phyloP scores from a whole-genome alignment of 2,329 filamentous ascomycete species.

The Scytalidium lignicola region DNA sequence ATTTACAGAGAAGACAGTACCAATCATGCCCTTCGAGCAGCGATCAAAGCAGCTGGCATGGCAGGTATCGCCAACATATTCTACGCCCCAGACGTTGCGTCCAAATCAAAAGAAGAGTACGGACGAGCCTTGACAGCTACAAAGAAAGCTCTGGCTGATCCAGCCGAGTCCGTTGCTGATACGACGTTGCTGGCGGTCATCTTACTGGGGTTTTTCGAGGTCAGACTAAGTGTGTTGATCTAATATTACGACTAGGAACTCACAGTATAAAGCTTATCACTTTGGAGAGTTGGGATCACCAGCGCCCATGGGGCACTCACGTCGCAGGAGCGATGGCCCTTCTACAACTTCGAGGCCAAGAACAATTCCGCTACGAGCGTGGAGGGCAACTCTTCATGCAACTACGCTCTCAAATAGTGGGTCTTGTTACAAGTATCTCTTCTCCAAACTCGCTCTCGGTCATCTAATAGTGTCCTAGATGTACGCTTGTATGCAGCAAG shows the following conservation, averaged over 20 bases:
- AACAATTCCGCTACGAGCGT: slow-evolving; percentile 17
- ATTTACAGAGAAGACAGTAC: slow-evolving; percentile 6
- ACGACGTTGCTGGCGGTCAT: slow-evolving; percentile 21
- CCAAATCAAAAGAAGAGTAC: slow-evolving; percentile 16
- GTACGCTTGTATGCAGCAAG: slow-evolving; percentile 16
- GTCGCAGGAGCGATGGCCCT: slow-evolving; percentile 20
- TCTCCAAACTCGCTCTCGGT: no score
- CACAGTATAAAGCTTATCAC: slow-evolving; percentile 11
- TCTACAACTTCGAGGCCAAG: slow-evolving; percentile 18
- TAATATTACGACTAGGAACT: background rate
- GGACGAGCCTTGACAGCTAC: slow-evolving; percentile 11
- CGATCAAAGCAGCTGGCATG: slow-evolving; percentile 24
- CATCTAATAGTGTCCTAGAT: slow-evolving; percentile 8
- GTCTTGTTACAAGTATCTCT: no score
- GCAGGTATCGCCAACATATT: slow-evolving; percentile 21
- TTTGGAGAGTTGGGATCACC: slow-evolving; percentile 15
- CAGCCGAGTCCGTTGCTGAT: slow-evolving; percentile 12
- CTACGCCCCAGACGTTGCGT: slow-evolving; percentile 13
- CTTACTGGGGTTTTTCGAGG: slow-evolving; percentile 22
- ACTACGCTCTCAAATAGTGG: slow-evolving; percentile 23
- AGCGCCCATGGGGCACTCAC: slow-evolving; percentile 17
- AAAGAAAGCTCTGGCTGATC: slow-evolving; percentile 11
- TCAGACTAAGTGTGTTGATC: background rate
- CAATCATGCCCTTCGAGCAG: slow-evolving; percentile 8
- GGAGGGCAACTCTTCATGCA: slow-evolving; percentile 20